These are phyloP conservation scores for Cyanodermella asteris DNA, from an alignment of 2,329 filamentous ascomycete genomes.

Conservation along the genomic window DNA sequence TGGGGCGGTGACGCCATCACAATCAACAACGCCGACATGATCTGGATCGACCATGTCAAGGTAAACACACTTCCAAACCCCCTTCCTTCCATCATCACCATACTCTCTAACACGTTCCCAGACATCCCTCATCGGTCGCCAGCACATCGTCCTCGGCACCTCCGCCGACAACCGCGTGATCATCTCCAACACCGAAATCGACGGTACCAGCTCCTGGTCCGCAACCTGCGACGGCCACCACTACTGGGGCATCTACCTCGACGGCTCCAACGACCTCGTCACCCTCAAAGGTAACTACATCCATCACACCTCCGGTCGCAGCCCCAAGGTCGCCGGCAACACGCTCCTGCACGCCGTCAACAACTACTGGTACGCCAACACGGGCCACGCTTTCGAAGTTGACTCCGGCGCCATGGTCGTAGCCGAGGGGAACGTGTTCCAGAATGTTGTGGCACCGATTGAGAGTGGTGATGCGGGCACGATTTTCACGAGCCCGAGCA, in stretches of 20 bases:
- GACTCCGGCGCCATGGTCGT: no score
- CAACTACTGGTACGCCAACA: slow-evolving; percentile 37
- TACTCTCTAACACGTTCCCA: no score
- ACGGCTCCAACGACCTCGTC: slow-evolving; percentile 32
- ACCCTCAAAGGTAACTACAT: slow-evolving; percentile 41
- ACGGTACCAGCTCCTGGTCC: slow-evolving; percentile 32
- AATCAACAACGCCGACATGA: slow-evolving; percentile 20
- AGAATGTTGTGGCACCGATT: no score
- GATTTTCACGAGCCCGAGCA: no score
- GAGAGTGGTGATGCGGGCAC: no score
- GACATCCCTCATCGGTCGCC: slow-evolving; percentile 35
- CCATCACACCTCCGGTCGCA: slow-evolving; percentile 34
- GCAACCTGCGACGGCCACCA: slow-evolving; percentile 36
- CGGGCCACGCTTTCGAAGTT: slow-evolving; percentile 39
- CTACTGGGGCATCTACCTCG: slow-evolving; percentile 39
- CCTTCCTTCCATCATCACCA: slow-evolving; percentile 15
- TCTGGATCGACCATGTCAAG: slow-evolving; percentile 32
- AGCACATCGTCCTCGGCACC: slow-evolving; percentile 38
- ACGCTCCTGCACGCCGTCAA: slow-evolving; percentile 39
- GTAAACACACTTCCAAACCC: slow-evolving; percentile 12
- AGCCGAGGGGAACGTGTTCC: no score
- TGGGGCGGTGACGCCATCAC: slow-evolving; percentile 40
- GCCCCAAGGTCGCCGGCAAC: slow-evolving; percentile 32
- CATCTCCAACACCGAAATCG: slow-evolving; percentile 37
- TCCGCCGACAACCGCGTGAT: slow-evolving; percentile 31